Conservation (phyloP, 2,329 filamentous ascomycete species). For the Phoma sp. region DNA sequence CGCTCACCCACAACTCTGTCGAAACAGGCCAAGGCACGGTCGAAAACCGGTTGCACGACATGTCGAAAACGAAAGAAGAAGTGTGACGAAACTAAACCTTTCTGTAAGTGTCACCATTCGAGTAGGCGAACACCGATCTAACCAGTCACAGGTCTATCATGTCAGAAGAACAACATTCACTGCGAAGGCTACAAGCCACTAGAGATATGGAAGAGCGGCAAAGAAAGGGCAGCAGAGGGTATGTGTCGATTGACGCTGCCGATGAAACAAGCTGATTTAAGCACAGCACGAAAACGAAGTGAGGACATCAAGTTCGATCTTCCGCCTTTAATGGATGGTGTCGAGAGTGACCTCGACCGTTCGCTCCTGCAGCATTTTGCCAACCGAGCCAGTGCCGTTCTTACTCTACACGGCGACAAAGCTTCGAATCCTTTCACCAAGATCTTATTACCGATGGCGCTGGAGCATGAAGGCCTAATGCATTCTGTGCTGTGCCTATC, state of each 20-base stretch:
- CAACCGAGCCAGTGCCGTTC: constrained; percentile 76
- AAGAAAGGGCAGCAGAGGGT: constrained; percentile 75
- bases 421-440: constrained; percentile 82
- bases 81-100: constrained; percentile 60
- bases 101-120: constrained; percentile 41
- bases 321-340: constrained; percentile 74
- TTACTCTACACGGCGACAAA: constrained; percentile 82
- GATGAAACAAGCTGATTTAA: constrained; percentile 24
- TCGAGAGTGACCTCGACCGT: constrained; percentile 81
- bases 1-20: constrained; percentile 64
- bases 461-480: constrained; percentile 82
- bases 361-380: constrained; percentile 86
- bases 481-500: constrained; percentile 87
- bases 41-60: constrained; percentile 66
- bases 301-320: constrained; percentile 55
- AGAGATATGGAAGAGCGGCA: constrained; percentile 86
- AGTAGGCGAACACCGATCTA: constrained; percentile 21
- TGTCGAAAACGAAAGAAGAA: constrained; percentile 69
- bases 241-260: neutral
- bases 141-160: constrained; percentile 73
- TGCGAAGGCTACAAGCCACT: constrained; percentile 91
- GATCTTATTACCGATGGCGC: constrained; percentile 81
- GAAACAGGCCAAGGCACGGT: constrained; percentile 78
- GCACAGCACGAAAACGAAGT: constrained; percentile 43
- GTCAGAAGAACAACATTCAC: constrained; percentile 90